These are phyloP conservation scores for Streptanthus diversifolius DNA, from an alignment of 345 rosid species.

Conservation along the genomic window DNA sequence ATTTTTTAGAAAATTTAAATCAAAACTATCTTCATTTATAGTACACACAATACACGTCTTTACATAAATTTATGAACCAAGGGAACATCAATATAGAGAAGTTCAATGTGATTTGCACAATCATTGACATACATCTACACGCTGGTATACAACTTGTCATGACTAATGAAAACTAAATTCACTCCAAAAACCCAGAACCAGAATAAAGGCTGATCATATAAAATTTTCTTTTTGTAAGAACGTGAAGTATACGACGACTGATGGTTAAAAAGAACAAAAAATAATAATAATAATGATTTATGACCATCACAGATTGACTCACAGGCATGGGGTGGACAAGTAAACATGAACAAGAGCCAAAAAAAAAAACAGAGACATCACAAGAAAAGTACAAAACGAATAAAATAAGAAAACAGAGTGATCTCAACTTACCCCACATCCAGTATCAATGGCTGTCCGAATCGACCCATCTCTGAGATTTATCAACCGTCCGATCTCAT, in stretches of 20 bases:
- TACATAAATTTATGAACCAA: conserved; percentile 16
- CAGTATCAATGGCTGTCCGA: conserved; percentile 93
- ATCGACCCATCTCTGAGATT: conserved; percentile 70
- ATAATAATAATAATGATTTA: background rate
- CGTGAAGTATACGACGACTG: background rate
- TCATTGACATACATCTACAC: conserved; percentile 1
- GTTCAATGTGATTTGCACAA: conserved; percentile 19
- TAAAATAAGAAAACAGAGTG: conserved; percentile 1
- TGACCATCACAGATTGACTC: conserved; percentile 7
- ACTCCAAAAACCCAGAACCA: too few relatives aligned
- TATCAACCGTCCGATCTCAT: conserved; percentile 65
- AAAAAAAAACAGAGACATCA: conserved; percentile 1
- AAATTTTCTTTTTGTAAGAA: background rate
- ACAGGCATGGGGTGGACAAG: conserved; percentile 25
- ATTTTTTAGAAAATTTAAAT: background rate
- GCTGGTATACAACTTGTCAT: background rate
- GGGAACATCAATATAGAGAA: conserved; percentile 18
- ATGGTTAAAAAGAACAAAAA: background rate
- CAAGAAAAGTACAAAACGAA: conserved; percentile 10
- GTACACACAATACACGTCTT: background rate
- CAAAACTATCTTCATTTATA: background rate
- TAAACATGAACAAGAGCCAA: conserved; percentile 9
- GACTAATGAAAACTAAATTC: background rate
- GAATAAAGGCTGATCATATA: too few relatives aligned
- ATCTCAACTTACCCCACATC: conserved; percentile 76